phyloP scores from a whole-genome alignment of 78 protist genomes.

The Neovahlkampfia damariscottae region DNA sequence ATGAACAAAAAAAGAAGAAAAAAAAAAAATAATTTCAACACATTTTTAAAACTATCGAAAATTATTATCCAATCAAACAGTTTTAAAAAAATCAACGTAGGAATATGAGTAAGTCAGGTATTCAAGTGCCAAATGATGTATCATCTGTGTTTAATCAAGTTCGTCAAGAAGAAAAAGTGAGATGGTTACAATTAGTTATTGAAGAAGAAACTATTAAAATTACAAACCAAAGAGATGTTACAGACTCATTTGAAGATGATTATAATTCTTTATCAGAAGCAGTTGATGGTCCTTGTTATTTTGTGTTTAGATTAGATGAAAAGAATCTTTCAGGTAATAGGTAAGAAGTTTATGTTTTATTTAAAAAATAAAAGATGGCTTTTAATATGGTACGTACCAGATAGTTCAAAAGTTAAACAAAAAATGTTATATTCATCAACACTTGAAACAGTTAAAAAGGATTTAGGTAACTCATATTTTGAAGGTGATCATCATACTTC shows the following conservation, averaged over 20 bases:
- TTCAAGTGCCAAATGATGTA: not conserved
- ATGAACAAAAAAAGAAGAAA: too few relatives aligned
- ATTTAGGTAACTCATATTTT: not conserved
- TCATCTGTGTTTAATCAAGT: not conserved
- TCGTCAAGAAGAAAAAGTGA: not conserved
- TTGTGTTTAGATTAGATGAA: not conserved
- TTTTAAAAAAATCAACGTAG: too few relatives aligned
- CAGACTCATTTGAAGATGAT: not conserved
- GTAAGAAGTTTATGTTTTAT: too few relatives aligned
- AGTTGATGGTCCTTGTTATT: not conserved
- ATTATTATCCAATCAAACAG: too few relatives aligned
- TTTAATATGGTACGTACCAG: not conserved
- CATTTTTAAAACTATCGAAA: too few relatives aligned
- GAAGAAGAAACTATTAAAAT: not conserved
- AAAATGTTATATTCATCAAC: not conserved
- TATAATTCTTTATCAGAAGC: not conserved
- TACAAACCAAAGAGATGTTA: not conserved
- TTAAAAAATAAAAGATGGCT: not conserved
- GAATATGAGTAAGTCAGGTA: not conserved
- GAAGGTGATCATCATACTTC: not conserved
- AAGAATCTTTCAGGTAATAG: too few relatives aligned
- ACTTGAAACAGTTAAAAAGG: not conserved
- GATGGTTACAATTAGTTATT: not conserved
- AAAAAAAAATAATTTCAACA: too few relatives aligned
- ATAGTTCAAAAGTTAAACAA: not conserved